Evolutionary conservation across 352 stramenopile genomes (phyloP), one percentile per base, ranked within the genome.

Genomic region (Aphanomyces cochlioides): DNA sequence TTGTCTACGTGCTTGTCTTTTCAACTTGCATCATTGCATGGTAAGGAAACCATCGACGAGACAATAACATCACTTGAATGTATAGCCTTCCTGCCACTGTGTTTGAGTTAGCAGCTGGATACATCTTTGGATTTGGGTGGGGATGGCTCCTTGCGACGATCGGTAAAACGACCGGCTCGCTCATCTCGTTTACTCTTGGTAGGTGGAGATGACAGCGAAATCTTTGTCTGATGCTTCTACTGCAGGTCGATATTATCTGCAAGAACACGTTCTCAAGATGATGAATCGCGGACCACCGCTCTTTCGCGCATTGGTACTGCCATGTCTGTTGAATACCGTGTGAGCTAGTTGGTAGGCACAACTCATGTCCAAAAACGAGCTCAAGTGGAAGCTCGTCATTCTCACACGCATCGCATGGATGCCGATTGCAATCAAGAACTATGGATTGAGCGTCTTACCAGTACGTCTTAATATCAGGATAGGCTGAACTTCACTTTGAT

Each of bases 381-480:
- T 69, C 28, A 69, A 69, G 48, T 69, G 61, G 61, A 69, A 69
- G 48, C 78, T 93, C 45, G 85, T 93, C 38, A 90, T 90, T 67
- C 77, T 93, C 65, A 92, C 84, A 38, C 83, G 85, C 36, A 82
- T 86, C 21, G 85, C 85, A 36, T 92, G 91, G 68, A 92, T 93
- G 68, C 85, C 85, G 10, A 93, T 93, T 71, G 85, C 83, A 47
- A 78, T 93, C 75, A 93, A 93, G 69, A 93, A 93, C 72, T 93
- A 93, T 67, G 85, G 85, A 41, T 83, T 93, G 28, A 93, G 85
- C 67, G 84, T 90, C 36, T 72, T 93, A 13, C 82, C 61, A 10
- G 61, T 69, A 56, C 48, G n/a, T 13, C 34, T 17, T 13, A 17
- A 7, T 3, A 41, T 13, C 17, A 15, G 19, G 28, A 58, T 0